These are phyloP conservation scores for Ganoderma lucidum DNA, from an alignment of 1,284 basidiomycete species.

Conservation along the genomic window DNA sequence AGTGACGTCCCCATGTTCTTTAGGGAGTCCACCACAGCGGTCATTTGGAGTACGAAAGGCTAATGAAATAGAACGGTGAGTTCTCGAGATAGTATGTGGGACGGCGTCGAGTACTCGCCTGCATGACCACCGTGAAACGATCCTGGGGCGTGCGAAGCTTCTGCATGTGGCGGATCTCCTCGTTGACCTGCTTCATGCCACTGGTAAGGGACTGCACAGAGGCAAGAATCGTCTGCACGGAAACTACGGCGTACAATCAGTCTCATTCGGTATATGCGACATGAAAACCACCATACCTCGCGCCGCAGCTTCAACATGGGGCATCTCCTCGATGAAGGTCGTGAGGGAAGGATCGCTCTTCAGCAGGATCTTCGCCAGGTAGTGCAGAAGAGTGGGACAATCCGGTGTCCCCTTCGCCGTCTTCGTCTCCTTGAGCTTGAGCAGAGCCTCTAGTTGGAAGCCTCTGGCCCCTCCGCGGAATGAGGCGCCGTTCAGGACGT, in stretches of 20 bases:
- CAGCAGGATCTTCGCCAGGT: slow-evolving; percentile 80
- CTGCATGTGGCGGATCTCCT: slow-evolving; percentile 60
- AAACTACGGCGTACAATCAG: slow-evolving; percentile 56
- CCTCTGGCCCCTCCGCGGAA: slow-evolving; percentile 87
- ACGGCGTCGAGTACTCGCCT: slow-evolving; percentile 49
- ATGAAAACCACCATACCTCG: slow-evolving; percentile 58
- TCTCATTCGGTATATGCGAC: background rate
- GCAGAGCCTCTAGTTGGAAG: slow-evolving; percentile 82
- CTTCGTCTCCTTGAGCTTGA: slow-evolving; percentile 89
- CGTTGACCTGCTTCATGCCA: slow-evolving; percentile 65
- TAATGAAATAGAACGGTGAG: slow-evolving; percentile 37
- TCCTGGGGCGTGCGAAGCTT: slow-evolving; percentile 55
- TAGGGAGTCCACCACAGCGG: slow-evolving; percentile 65
- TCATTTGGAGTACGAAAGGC: slow-evolving; percentile 65
- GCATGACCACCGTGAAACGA: slow-evolving; percentile 71
- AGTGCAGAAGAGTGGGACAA: slow-evolving; percentile 90
- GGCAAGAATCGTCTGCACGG: slow-evolving; percentile 67
- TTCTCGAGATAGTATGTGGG: background rate
- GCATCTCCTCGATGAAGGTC: slow-evolving; percentile 83
- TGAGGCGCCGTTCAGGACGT: slow-evolving; percentile 81
- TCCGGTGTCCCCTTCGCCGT: slow-evolving; percentile 70
- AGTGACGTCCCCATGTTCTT: slow-evolving; percentile 66
- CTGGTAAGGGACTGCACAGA: slow-evolving; percentile 65
- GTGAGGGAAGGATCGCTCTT: slow-evolving; percentile 72
- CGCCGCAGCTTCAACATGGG: slow-evolving; percentile 84